Evolutionary conservation across 441 rosid genomes (phyloP), one percentile per base, ranked within the genome.

Genomic region (Lepidium campestre): DNA sequence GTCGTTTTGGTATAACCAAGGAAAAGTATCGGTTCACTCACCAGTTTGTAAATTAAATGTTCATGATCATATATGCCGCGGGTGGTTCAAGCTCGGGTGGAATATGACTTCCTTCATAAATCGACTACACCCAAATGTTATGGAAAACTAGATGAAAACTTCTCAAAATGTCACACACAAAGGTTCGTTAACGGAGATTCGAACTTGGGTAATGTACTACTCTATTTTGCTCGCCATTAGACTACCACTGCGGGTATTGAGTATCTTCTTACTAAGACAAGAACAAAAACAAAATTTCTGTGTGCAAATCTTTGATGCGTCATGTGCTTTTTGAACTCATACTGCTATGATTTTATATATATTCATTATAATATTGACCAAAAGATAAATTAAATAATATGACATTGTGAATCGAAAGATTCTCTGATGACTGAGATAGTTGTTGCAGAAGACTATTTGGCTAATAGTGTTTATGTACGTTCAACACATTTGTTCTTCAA

Each of bases 401-500:
- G 56, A 42, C 72, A 66, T 65, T 66, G 62, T 72, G 34, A 56
- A 72, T 58, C 57, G 34, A 29, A 65, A 50, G 67, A 66, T 73
- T 66, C 76, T 53, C 37, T 52, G 57, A 52, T 20, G 31, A 47
- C 18, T 65, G 42, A 59, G 67, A 71, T 59, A 50, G 40, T 37
- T 54, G 32, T 65, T 58, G 57, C 68, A 66, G 50, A 44, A 39
- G 64, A 71, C 52, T 55, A 35, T 62, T 63, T 36, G 65, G 60
- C 37, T 36, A 31, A 44, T 35, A 62, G 25, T 39, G 54, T 52
- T 17, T 62, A 74, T 74, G 60, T 74, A 68, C 74, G 62, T 48
- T 68, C 62, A 10, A 68, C 74, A 62, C 78, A 74, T 68, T 68
- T 56, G 37, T 55, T 74, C 66, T 68, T 74, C 37, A 63, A 35